phyloP scores from a whole-genome alignment of 1,284 basidiomycete genomes.

The Cutaneotrichosporon mucoides region DNA sequence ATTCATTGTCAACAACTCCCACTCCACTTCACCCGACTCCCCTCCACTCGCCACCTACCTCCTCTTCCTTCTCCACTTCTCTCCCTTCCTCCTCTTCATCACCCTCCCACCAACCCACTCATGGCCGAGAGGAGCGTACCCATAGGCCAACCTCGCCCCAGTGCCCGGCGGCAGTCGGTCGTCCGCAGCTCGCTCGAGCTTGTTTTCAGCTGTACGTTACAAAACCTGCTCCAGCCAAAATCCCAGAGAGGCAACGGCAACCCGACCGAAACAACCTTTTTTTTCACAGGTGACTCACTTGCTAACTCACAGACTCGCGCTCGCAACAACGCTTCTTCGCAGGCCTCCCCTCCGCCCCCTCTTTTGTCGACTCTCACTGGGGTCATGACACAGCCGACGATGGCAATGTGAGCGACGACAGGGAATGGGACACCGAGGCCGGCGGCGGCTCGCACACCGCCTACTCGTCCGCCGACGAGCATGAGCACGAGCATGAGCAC shows the following conservation, averaged over 20 bases:
- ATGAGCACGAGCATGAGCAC: conserved; percentile 1
- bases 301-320: conserved; percentile 37
- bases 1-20: no score
- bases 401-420: conserved; percentile 7
- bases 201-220: conserved; percentile 46
- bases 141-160: conserved; percentile 6
- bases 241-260: not conserved
- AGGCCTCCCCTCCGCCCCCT: conserved; percentile 39
- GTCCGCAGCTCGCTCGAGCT: conserved; percentile 45
- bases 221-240: not conserved
- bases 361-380: conserved; percentile 39
- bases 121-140: conserved; percentile 16
- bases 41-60: no score
- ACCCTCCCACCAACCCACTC: not conserved
- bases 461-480: conserved; percentile 21
- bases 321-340: conserved; percentile 46
- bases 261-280: not conserved
- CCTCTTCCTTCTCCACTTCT: no score
- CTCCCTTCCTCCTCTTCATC: not conserved
- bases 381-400: conserved; percentile 1
- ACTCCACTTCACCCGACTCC: no score
- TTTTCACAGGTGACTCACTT: no score
- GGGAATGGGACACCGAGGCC: conserved; percentile 24
- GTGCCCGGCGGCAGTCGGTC: conserved; percentile 14
- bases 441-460: conserved; percentile 6